Percentiles rank a stretch among this genome's conserved stretches.
phyloP scores from a whole-genome alignment of 441 rosid species.

The Biscutella laevigata region DNA sequence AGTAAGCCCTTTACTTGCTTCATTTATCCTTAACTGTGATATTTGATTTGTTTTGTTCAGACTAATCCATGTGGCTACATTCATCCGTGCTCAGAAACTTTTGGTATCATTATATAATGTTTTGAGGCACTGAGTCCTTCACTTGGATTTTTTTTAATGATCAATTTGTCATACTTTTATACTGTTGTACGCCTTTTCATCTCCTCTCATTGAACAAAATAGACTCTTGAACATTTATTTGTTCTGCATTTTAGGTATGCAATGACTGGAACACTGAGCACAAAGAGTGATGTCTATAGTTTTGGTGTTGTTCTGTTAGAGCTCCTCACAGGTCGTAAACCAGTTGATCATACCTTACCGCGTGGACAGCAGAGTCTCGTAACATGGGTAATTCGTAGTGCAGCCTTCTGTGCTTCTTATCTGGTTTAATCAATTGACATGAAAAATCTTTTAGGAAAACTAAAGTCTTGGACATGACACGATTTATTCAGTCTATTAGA shows the following conservation, averaged over 20 bases:
- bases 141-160: neutral
- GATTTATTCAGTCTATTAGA: neutral
- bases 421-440: neutral
- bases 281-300: slow-evolving; percentile 60
- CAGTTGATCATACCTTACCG: slow-evolving; percentile 54
- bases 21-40: neutral
- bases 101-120: neutral
- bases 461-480: neutral
- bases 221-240: neutral
- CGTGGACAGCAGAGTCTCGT: slow-evolving; percentile 61
- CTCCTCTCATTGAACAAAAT: neutral
- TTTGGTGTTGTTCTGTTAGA: slow-evolving; percentile 57
- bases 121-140: neutral
- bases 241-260: slow-evolving; percentile 34
- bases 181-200: neutral
- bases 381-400: slow-evolving; percentile 43
- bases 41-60: neutral
- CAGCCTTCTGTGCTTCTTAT: neutral
- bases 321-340: slow-evolving; percentile 58
- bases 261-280: slow-evolving; percentile 51
- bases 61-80: neutral
- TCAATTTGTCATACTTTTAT: neutral
- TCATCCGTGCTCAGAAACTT: neutral
- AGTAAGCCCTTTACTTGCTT: slow-evolving; percentile 28
- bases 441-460: neutral